Conservation (phyloP, 2,329 filamentous ascomycete species). For the Diaporthe vexans region DNA sequence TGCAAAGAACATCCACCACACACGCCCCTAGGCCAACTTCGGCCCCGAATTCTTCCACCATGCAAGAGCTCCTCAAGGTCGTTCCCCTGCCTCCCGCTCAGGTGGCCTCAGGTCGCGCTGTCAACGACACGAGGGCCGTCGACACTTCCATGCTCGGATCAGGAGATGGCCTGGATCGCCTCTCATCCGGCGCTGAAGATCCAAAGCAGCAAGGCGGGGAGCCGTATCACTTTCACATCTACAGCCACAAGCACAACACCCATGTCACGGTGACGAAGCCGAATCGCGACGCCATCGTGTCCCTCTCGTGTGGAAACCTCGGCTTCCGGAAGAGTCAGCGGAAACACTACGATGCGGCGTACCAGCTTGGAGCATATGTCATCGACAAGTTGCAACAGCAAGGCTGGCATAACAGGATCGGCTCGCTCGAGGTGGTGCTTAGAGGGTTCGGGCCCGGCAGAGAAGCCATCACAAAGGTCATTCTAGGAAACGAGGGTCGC, state of each 20-base stretch:
- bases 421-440: conserved; percentile 82
- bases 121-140: conserved; percentile 36
- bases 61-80: conserved; percentile 26
- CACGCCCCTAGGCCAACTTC: conserved; percentile 32
- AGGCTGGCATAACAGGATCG: conserved; percentile 82
- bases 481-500: conserved; percentile 88
- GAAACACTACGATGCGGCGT: conserved; percentile 89
- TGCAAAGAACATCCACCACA: background rate
- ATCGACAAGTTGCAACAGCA: conserved; percentile 88
- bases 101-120: conserved; percentile 37
- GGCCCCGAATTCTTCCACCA: conserved; percentile 2
- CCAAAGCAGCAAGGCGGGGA: conserved; percentile 59
- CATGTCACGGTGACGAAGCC: conserved; percentile 92
- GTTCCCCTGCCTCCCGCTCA: conserved; percentile 31
- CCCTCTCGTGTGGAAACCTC: conserved; percentile 86
- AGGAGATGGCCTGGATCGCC: background rate
- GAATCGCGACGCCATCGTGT: conserved; percentile 83
- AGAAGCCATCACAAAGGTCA: conserved; percentile 89
- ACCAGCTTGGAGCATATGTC: conserved; percentile 88
- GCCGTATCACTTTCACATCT: conserved; percentile 90
- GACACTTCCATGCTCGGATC: conserved; percentile 41
- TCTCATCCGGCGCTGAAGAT: conserved; percentile 42
- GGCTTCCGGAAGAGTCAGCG: conserved; percentile 90
- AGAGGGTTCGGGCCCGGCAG: conserved; percentile 89
- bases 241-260: conserved; percentile 91